phyloP scores from a whole-genome alignment of 768 basidiomycete genomes.

The Lactarius akahatsu region DNA sequence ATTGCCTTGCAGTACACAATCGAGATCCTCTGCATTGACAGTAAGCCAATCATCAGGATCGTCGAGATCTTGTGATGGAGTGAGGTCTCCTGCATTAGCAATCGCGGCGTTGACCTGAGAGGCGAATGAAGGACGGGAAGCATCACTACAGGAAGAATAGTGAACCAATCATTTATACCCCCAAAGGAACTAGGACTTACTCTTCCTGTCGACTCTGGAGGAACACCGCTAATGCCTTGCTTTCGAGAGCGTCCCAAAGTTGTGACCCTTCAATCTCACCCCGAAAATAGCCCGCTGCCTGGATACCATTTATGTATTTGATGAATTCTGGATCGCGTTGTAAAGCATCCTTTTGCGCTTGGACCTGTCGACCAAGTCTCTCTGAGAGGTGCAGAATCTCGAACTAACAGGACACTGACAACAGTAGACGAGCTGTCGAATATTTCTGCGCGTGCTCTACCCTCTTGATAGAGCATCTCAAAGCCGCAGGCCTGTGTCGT shows the following conservation, averaged over 20 bases:
- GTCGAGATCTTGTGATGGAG: slow-evolving; percentile 45
- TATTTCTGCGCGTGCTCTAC: slow-evolving; percentile 54
- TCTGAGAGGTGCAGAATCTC: not conserved
- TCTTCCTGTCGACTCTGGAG: slow-evolving; percentile 59
- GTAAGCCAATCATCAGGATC: slow-evolving; percentile 86
- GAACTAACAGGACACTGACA: slow-evolving; percentile 39
- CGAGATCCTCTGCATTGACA: slow-evolving; percentile 72
- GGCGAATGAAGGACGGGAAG: slow-evolving; percentile 74
- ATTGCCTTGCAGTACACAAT: slow-evolving; percentile 61
- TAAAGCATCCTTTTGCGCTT: slow-evolving; percentile 68
- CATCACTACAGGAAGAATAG: slow-evolving; percentile 41
- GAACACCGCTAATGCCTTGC: slow-evolving; percentile 67
- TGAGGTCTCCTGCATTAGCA: slow-evolving; percentile 39
- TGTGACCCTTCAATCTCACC: slow-evolving; percentile 74
- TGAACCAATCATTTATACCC: not conserved
- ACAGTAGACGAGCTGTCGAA: slow-evolving; percentile 44
- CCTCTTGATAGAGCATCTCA: slow-evolving; percentile 93
- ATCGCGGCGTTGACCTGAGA: slow-evolving; percentile 66
- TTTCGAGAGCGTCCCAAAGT: slow-evolving; percentile 72
- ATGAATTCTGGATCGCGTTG: slow-evolving; percentile 63
- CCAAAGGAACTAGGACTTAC: slow-evolving; percentile 47
- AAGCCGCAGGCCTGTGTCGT: slow-evolving; percentile 80
- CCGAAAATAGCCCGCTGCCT: slow-evolving; percentile 71
- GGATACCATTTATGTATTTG: slow-evolving; percentile 68
- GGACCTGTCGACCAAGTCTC: slow-evolving; percentile 41